Evolutionary conservation across 805 yeast species (phyloP), one percentile per base, ranked within the genome.

Genomic region (Grigorovia humatica): DNA sequence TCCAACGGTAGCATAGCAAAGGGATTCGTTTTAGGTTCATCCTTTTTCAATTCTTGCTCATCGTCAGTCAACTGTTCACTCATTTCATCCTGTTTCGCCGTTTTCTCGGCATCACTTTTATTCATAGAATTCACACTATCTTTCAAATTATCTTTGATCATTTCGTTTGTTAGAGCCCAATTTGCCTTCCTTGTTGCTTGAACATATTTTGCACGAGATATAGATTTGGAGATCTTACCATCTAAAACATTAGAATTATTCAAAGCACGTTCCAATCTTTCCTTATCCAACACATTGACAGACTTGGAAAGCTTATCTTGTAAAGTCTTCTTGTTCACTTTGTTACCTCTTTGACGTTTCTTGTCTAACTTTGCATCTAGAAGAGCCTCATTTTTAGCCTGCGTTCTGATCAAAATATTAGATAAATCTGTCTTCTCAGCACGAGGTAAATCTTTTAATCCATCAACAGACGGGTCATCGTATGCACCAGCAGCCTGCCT

Each of bases 91-190:
- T 58, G 63, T 9, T 44, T 57, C 43, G 52, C 18, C 54, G 46
- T 43, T 44, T 40, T 44, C 48, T 43, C 38, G 18, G 32, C 13
- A 30, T 32, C 48, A n/a, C 48, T 52, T 19, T 32, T 27, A 32
- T 32, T 32, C 17, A 18, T 32, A 32, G 32, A 13, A 18, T 18
- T 35, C 17, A 42, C 27, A 30, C 55, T 11, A 45, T 47, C 12
- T 48, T 38, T 19, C 53, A 50, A 20, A n/a, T 65, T 66, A 49
- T 66, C 65, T 51, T 63, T 74, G 11, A 81, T 75, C 32, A 66
- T 64, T 52, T 76, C 71, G 62, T 83, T 85, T 51, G 83, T 82
- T 45, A 74, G 70, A 48, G 83, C 89, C 93, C 91, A 85, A 15
- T 80, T 83, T 0, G 86, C 70, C 64, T 83, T 84, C 66, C 93